Evolutionary conservation across 2,329 filamentous ascomycete genomes (phyloP).

Genomic region (Nothophoma quercina): DNA sequence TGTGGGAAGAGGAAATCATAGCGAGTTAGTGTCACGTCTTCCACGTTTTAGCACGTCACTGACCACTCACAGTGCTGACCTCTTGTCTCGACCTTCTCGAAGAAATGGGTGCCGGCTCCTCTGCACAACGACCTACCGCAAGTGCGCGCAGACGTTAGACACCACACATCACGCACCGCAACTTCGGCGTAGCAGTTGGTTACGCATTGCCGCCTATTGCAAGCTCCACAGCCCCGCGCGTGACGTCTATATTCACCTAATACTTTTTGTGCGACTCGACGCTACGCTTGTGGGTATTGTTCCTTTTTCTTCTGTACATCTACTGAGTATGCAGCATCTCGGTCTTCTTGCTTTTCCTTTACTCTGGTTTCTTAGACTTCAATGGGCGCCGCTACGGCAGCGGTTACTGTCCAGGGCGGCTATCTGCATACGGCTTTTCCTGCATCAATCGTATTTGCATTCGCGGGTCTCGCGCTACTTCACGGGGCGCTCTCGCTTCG

Average conservation of each 20-base stretch:
- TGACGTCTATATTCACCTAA: conserved; percentile 22
- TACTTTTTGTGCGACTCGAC: conserved; percentile 11
- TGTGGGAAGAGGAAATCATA: conserved; percentile 93
- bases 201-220: conserved; percentile 22
- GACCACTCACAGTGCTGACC: conserved; percentile 55
- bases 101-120: conserved; percentile 44
- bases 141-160: conserved; percentile 46
- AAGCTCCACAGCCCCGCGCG: conserved; percentile 9
- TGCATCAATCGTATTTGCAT: conserved; percentile 21
- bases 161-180: neutral
- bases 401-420: conserved; percentile 17
- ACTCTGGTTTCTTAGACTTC: conserved; percentile 17
- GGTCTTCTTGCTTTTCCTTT: conserved; percentile 22
- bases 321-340: conserved; percentile 30
- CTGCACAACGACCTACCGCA: conserved; percentile 40
- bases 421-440: conserved; percentile 23
- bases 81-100: conserved; percentile 64
- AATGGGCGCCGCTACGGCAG: conserved; percentile 14
- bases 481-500: conserved; percentile 10
- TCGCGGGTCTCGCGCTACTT: conserved; percentile 4
- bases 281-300: conserved; percentile 10
- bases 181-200: conserved; percentile 7
- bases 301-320: conserved; percentile 38
- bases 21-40: conserved; percentile 66
- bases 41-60: conserved; percentile 8